A percentile compares a stretch with the other conserved stretches of the same genome.
Evolutionary conservation across 106 monocot species (phyloP).

Genomic region (Triglochin maritima): DNA sequence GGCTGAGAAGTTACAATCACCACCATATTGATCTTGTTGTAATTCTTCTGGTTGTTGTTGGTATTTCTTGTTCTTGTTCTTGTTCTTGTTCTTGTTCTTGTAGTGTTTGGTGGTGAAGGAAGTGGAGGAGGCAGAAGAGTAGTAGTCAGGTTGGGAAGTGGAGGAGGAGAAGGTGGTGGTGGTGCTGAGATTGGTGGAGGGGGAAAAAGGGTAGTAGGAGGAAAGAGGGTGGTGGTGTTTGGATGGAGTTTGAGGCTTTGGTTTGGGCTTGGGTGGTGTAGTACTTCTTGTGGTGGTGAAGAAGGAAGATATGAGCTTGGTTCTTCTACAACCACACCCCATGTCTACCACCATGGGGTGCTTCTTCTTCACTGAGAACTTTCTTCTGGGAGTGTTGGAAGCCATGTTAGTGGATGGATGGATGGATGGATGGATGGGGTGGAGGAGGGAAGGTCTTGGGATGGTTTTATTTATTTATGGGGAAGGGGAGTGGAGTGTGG

Average conservation of each 20-base stretch:
- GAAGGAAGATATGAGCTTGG: neutral
- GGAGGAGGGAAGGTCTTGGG: neutral
- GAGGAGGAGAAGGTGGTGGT: neutral
- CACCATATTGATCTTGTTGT: no score
- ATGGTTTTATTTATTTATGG: no score
- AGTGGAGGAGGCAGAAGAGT: neutral
- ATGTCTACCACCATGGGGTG: constrained; percentile 9
- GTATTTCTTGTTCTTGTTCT: neutral
- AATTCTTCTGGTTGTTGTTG: no score
- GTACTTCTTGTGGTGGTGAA: neutral
- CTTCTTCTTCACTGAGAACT: neutral
- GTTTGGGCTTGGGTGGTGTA: constrained; percentile 4
- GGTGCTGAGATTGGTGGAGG: constrained; percentile 10
- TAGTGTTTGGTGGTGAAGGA: neutral
- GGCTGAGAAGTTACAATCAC: neutral
- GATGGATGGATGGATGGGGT: neutral
- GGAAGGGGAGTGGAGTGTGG: no score
- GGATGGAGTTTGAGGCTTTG: constrained; percentile 8
- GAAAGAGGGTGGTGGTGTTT: constrained; percentile 18
- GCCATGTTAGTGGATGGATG: neutral
- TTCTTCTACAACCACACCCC: constrained; percentile 16
- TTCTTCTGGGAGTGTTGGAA: neutral
- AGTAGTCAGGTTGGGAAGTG: constrained; percentile 8
- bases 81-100: neutral
- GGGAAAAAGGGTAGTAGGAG: constrained; percentile 29